These are phyloP conservation scores for Rutstroemia sydowiana DNA, from an alignment of 2,329 filamentous ascomycete genomes.

Conservation along the genomic window DNA sequence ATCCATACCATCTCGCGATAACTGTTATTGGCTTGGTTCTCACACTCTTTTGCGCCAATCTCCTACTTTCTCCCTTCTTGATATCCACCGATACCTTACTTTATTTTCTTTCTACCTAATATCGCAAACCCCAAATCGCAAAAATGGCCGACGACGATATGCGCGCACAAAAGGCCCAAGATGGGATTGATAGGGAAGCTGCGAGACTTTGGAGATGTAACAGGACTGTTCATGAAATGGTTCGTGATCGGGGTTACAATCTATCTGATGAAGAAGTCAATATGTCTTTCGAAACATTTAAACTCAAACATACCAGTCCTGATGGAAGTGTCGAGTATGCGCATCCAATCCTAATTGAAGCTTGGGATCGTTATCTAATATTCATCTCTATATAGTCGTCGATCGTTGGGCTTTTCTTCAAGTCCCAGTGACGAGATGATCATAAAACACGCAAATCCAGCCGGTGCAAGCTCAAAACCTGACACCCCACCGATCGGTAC, in stretches of 20 bases:
- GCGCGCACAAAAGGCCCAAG: constrained; percentile 24
- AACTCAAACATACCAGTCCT: constrained; percentile 59
- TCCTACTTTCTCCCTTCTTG: too few relatives aligned
- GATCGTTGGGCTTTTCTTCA: constrained; percentile 80
- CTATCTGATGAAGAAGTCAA: constrained; percentile 82
- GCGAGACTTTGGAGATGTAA: constrained; percentile 87
- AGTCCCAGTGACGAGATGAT: constrained; percentile 79
- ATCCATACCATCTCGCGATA: too few relatives aligned
- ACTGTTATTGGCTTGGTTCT: too few relatives aligned
- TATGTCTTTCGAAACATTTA: constrained; percentile 79
- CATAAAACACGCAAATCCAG: constrained; percentile 68
- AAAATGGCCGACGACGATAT: constrained; percentile 28
- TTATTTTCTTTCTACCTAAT: background rate
- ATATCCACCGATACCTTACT: background rate
- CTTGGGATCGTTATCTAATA: constrained; percentile 3
- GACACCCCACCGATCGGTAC: constrained; percentile 67
- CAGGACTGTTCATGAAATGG: constrained; percentile 93
- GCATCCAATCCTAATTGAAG: background rate
- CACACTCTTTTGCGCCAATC: too few relatives aligned
- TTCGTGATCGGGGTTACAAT: constrained; percentile 86
- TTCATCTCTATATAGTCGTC: constrained; percentile 50
- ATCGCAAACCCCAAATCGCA: background rate
- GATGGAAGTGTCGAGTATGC: constrained; percentile 71
- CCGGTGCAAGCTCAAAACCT: constrained; percentile 64
- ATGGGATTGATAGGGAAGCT: constrained; percentile 34